Conservation (phyloP, 2,329 filamentous ascomycete species). For the Elsinoe arachidis region DNA sequence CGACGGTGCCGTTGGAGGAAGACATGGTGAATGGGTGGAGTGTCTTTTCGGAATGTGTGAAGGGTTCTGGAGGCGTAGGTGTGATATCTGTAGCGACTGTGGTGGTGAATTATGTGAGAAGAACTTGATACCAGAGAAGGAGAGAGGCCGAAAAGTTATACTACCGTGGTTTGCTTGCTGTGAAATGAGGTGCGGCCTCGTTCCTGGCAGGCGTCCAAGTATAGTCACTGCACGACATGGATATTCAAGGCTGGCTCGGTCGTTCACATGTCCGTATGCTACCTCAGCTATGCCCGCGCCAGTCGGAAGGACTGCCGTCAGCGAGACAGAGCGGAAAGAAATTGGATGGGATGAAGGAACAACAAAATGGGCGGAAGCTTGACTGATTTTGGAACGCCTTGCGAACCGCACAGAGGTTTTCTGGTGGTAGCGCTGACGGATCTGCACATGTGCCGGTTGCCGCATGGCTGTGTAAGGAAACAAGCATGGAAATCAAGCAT, state of each 20-base stretch:
- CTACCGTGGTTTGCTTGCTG: neutral
- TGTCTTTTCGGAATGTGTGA: neutral
- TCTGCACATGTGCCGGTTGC: neutral
- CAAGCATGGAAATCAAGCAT: neutral
- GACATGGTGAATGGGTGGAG: neutral
- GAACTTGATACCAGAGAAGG: neutral
- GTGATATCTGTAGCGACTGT: neutral
- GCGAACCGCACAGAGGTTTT: neutral
- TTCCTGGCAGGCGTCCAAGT: neutral
- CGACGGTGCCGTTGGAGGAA: neutral
- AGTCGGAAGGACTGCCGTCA: neutral
- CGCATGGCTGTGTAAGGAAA: neutral
- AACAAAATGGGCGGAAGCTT: conserved; percentile 1
- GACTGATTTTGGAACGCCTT: neutral
- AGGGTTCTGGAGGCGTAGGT: neutral
- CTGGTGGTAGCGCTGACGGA: neutral
- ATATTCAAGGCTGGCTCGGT: neutral
- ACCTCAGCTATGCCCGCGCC: neutral
- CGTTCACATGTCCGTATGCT: neutral
- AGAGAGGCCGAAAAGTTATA: neutral
- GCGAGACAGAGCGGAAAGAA: neutral
- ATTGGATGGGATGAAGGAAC: neutral
- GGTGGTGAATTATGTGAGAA: neutral
- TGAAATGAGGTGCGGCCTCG: neutral
- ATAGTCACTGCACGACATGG: neutral